Base-by-base conservation (phyloP, 352 stramenopile genomes). In the Phytopythium ostracodes region DNA sequence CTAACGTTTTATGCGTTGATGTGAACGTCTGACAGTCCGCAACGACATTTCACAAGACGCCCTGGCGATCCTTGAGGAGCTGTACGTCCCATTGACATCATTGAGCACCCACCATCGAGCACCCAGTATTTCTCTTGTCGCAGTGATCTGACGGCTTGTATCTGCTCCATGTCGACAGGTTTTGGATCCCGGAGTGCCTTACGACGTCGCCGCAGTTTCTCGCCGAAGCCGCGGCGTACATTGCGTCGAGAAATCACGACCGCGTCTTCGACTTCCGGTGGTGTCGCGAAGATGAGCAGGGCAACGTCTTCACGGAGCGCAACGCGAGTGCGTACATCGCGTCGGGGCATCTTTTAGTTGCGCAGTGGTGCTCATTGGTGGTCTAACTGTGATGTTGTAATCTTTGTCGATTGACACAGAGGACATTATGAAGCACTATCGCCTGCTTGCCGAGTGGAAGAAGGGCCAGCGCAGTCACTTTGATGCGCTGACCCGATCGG, bases 191-290 rank as follows among this genome's bases (percentile, higher is more conserved):
- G 33, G 52, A 84, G 15, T 94, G 82, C 50, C 62, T 89, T 55
- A 71, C 75, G 44, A 76, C 75, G 12, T 73, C 74, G 17, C 75
- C 84, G 10, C 64, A 75, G 18, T 75, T 89, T 54, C 67, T 94
- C 27, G 84, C 82, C 0, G 84, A 94, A 56, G 79, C 81, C n/a
- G 80, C 84, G 55, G 80, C 75, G 36, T 94, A 87, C 60, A 92
- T 94, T 55, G 75, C 79, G 31, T 90, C 75, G 24, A 79, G 81
- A 55, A 85, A 92, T 66, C 78, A 82, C 38, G 78, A 84, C 52
- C 80, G 84, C 42, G 76, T 88, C n/a, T 94, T 91, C 54, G 87
- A 77, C 57, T 92, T 92, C 49, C 84, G 83, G 33, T 94, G 84
- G 84, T 94, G 84, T 46, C 75, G 65, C 36, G 68, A 81, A 46